Evolutionary conservation across 2,329 filamentous ascomycete species (phyloP).

Genomic region (Alternaria alternata): DNA sequence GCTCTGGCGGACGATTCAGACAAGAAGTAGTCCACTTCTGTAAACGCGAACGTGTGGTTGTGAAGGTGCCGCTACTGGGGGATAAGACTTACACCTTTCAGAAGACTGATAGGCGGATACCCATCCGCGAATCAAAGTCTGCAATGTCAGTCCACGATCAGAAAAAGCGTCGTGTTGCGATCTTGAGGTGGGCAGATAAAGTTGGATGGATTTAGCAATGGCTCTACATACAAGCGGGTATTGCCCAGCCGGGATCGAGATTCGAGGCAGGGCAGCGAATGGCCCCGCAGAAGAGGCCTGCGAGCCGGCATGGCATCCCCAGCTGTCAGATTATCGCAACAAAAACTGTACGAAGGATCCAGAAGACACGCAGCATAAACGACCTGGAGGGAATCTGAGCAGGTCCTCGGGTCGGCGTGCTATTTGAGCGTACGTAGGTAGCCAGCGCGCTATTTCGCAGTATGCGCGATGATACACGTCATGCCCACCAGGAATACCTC

Average conservation of each 20-base stretch:
- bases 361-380: not conserved
- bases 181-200: not conserved
- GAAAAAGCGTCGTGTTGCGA: not conserved
- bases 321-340: not conserved
- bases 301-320: not conserved
- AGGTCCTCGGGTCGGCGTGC: not conserved
- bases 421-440: not conserved
- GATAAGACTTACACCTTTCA: not conserved
- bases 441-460: not conserved
- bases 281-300: not conserved
- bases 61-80: not conserved
- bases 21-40: not conserved
- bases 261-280: not conserved
- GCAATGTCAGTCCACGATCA: not conserved
- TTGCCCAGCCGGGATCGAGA: constrained; percentile 9
- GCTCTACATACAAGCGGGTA: not conserved
- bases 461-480: not conserved
- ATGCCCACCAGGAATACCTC: not conserved
- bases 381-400: not conserved
- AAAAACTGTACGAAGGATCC: not conserved
- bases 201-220: not conserved
- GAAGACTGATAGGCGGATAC: constrained; percentile 3
- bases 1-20: not conserved
- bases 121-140: not conserved
- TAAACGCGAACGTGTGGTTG: not conserved